These are phyloP conservation scores for Botrytis hyacinthi DNA, from an alignment of 2,329 filamentous ascomycete genomes.

Conservation along the genomic window DNA sequence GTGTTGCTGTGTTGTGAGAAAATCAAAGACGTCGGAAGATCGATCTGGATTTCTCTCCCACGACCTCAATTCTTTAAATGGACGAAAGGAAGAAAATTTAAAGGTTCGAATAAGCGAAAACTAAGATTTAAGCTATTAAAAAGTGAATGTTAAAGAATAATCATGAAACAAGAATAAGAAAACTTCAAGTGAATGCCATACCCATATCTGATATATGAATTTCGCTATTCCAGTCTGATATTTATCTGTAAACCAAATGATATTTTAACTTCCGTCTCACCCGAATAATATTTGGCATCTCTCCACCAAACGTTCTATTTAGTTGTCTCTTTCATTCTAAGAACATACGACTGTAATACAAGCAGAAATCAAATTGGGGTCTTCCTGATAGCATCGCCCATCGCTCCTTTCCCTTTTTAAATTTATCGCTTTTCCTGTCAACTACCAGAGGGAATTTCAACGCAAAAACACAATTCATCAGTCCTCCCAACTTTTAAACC, in stretches of 20 bases:
- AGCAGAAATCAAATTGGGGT: not conserved
- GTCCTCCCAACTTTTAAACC: not conserved
- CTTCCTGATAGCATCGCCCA: not conserved
- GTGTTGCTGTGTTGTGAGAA: not conserved
- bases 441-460: not conserved
- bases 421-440: not conserved
- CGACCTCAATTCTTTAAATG: not conserved
- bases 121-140: not conserved
- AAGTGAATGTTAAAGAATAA: not conserved
- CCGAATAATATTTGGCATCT: not conserved
- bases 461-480: not conserved
- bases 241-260: not conserved
- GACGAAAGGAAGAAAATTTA: not conserved
- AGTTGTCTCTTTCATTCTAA: not conserved
- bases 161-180: not conserved
- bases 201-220: not conserved
- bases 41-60: not conserved
- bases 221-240: not conserved
- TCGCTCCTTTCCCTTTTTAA: too few species aligned
- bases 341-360: not conserved
- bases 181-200: not conserved
- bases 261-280: not conserved
- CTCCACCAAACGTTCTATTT: not conserved
- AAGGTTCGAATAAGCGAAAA: not conserved
- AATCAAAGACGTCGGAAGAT: not conserved